A percentile compares a stretch with the other conserved stretches of the same genome.
These are phyloP conservation scores for Penicillium sp. DNA, from an alignment of 2,329 filamentous ascomycete species.

Conservation along the genomic window DNA sequence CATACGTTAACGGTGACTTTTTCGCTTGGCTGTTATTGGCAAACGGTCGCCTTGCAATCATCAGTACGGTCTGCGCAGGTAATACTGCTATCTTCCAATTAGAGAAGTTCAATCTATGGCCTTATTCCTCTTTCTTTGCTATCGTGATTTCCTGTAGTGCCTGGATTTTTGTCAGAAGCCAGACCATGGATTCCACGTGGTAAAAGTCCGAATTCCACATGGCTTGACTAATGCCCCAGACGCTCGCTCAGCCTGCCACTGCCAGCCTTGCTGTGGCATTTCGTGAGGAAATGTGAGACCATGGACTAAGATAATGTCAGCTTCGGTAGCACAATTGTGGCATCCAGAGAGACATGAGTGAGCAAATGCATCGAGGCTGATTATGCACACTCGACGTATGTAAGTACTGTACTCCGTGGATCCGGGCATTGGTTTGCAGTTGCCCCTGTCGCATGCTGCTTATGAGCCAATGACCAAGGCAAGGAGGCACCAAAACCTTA, in stretches of 20 bases:
- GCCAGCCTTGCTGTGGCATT: constrained; percentile 3
- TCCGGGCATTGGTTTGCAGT: background rate
- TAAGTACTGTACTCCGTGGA: no score
- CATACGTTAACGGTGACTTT: constrained; percentile 5
- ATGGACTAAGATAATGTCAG: background rate
- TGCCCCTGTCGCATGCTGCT: background rate
- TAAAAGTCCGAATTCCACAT: background rate
- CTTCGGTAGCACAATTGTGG: background rate
- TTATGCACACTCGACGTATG: background rate
- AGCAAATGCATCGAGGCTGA: background rate
- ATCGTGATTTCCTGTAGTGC: background rate
- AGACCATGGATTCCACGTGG: constrained; percentile 2
- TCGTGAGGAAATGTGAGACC: background rate
- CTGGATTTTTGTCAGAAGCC: background rate
- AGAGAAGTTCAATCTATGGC: background rate
- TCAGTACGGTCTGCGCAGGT: no score
- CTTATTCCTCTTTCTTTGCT: background rate
- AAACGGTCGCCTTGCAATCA: background rate
- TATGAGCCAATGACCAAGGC: background rate
- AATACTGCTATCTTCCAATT: background rate
- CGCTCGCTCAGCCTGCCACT: no score
- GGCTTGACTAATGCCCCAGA: background rate
- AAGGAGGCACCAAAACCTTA: background rate
- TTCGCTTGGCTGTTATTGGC: background rate
- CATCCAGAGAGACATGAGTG: background rate